Evolutionary conservation across 495 filamentous ascomycete species (phyloP).

Genomic region (Penicillium antarcticum): DNA sequence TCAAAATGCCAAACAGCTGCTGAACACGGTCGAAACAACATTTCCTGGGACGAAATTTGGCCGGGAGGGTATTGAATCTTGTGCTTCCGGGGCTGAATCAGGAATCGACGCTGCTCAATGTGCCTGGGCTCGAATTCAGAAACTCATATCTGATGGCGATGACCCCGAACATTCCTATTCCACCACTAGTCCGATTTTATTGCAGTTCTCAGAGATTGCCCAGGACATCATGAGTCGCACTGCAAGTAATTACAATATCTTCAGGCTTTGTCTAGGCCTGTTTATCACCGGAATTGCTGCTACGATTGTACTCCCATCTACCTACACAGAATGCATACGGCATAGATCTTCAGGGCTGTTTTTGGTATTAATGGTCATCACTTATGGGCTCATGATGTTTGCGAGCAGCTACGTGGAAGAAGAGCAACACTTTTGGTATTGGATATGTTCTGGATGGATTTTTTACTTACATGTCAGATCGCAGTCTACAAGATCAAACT

Average conservation of each 20-base stretch:
- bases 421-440: slow-evolving; percentile 98
- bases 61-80: slow-evolving; percentile 28
- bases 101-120: slow-evolving; percentile 63
- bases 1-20: slow-evolving; percentile 75
- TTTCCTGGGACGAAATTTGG: slow-evolving; percentile 59
- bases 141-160: slow-evolving; percentile 10
- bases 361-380: slow-evolving; percentile 35
- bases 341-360: slow-evolving; percentile 26
- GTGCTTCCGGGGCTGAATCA: slow-evolving; percentile 34
- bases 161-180: slow-evolving; percentile 5
- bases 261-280: slow-evolving; percentile 54
- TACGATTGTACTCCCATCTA: slow-evolving; percentile 27
- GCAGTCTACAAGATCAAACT: slow-evolving; percentile 5
- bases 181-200: slow-evolving; percentile 19
- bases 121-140: slow-evolving; percentile 50
- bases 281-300: slow-evolving; percentile 42
- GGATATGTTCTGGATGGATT: slow-evolving; percentile 77
- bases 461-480: slow-evolving; percentile 58
- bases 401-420: slow-evolving; percentile 97
- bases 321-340: slow-evolving; percentile 18
- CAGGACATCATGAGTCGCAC: slow-evolving; percentile 78
- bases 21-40: slow-evolving; percentile 66
- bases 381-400: slow-evolving; percentile 90
- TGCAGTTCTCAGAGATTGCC: slow-evolving; percentile 61
- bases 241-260: slow-evolving; percentile 85